phyloP scores from a whole-genome alignment of 768 basidiomycete species.

The Calocybe cyanea region DNA sequence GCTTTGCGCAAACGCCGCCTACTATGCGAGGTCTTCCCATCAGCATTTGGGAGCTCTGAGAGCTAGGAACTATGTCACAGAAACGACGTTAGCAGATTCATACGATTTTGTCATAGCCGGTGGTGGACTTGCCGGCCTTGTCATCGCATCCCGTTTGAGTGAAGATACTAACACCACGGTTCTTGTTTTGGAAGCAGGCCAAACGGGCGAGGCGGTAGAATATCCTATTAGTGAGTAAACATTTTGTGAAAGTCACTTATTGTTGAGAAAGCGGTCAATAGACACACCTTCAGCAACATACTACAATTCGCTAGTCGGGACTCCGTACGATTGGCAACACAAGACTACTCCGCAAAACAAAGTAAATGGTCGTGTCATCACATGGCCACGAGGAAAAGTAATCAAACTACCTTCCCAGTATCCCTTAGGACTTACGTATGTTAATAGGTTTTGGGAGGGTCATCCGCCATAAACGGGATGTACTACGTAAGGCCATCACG shows the following conservation, averaged over 20 bases:
- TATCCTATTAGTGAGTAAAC: not conserved
- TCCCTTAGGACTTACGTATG: no score
- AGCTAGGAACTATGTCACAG: conserved; percentile 14
- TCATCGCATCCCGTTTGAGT: conserved; percentile 32
- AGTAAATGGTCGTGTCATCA: conserved; percentile 34
- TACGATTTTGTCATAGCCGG: conserved; percentile 35
- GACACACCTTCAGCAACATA: no score
- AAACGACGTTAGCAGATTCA: conserved; percentile 11
- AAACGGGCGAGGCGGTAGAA: conserved; percentile 16
- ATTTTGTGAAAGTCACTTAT: no score
- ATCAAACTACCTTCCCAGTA: no score
- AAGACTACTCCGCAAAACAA: conserved; percentile 41
- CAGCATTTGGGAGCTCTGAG: no score
- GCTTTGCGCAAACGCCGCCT: conserved; percentile 7
- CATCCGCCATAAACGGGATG: conserved; percentile 67
- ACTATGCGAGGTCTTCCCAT: not conserved
- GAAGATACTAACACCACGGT: conserved; percentile 32
- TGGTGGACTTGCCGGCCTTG: conserved; percentile 33
- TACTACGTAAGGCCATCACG: conserved; percentile 55
- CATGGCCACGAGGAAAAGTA: conserved; percentile 61
- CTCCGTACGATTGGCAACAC: conserved; percentile 55
- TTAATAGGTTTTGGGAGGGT: conserved; percentile 49
- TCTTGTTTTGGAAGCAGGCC: conserved; percentile 40
- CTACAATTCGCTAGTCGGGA: conserved; percentile 38
- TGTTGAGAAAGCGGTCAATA: no score